phyloP scores from a whole-genome alignment of 306 rosid species.

The Arachis hypogaea region DNA sequence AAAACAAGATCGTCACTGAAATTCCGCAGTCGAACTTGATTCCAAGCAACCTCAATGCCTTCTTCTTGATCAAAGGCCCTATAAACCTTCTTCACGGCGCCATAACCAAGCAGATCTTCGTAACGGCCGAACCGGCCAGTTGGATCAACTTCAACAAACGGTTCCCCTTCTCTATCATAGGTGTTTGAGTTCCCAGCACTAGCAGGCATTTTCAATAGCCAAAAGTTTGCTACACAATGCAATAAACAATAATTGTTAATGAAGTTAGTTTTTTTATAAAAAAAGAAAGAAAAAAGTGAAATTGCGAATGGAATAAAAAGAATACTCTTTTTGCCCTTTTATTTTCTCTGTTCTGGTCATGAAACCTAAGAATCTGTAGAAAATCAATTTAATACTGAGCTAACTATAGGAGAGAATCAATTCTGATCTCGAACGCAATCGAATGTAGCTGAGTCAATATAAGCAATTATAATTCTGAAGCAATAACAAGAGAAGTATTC shows the following conservation, averaged over 20 bases:
- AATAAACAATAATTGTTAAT: background rate
- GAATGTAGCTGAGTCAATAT: background rate
- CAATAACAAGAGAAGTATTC: too few relatives aligned
- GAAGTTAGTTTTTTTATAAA: background rate
- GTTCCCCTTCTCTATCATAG: slow-evolving; percentile 57
- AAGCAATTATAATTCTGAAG: background rate
- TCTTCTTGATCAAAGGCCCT: slow-evolving; percentile 90
- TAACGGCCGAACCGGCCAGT: slow-evolving; percentile 84
- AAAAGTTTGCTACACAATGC: slow-evolving; percentile 20
- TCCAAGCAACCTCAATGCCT: slow-evolving; percentile 97
- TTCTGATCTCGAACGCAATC: background rate
- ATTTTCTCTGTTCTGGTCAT: too few relatives aligned
- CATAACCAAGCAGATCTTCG: slow-evolving; percentile 70
- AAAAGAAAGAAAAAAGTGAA: too few relatives aligned
- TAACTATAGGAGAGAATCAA: background rate
- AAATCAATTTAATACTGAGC: background rate
- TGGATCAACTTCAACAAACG: slow-evolving; percentile 85
- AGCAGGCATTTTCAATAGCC: slow-evolving; percentile 69
- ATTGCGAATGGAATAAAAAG: background rate
- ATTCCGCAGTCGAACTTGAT: slow-evolving; percentile 72
- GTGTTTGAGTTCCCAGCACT: slow-evolving; percentile 53
- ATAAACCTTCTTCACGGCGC: slow-evolving; percentile 89
- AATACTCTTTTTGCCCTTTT: too few relatives aligned
- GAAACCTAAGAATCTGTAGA: too few relatives aligned
- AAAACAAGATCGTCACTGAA: slow-evolving; percentile 69